phyloP scores from a whole-genome alignment of 2,329 filamentous ascomycete genomes.

The Hypoxylon rubiginosum region DNA sequence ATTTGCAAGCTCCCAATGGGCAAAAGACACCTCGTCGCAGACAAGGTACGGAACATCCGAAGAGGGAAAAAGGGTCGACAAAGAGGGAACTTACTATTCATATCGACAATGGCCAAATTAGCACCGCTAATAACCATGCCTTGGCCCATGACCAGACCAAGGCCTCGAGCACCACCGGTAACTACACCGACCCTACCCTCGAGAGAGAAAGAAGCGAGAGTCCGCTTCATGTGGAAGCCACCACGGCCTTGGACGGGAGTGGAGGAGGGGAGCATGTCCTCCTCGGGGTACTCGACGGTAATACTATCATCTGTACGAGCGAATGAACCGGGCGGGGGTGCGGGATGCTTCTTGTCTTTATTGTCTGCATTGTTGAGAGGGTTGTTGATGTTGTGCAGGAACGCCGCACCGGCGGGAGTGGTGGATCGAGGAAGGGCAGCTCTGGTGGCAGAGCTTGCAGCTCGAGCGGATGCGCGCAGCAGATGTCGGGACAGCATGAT shows the following conservation, averaged over 20 bases:
- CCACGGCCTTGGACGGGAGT: constrained; percentile 80
- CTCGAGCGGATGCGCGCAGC: constrained; percentile 37
- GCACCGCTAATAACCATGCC: constrained; percentile 89
- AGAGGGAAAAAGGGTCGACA: constrained; percentile 2
- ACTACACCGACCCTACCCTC: constrained; percentile 87
- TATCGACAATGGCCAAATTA: constrained; percentile 90
- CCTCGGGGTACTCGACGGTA: constrained; percentile 82
- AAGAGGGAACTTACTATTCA: constrained; percentile 77
- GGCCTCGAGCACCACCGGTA: constrained; percentile 88
- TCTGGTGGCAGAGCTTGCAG: constrained; percentile 37
- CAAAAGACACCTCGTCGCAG: neutral
- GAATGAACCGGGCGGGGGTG: constrained; percentile 69
- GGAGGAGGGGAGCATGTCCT: constrained; percentile 78
- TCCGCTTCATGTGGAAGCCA: constrained; percentile 86
- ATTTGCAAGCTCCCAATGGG: neutral
- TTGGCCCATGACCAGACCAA: constrained; percentile 94
- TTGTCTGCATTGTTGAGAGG: constrained; percentile 44
- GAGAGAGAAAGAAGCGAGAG: constrained; percentile 86
- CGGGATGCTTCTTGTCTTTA: constrained; percentile 47
- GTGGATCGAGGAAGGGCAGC: constrained; percentile 39
- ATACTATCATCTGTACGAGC: constrained; percentile 86
- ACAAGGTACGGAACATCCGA: neutral
- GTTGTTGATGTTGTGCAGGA: constrained; percentile 49
- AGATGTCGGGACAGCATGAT: constrained; percentile 42
- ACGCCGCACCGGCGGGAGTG: constrained; percentile 33